Evolutionary conservation across 2,329 filamentous ascomycete genomes (phyloP), one percentile per base, ranked within the genome.

Genomic region (Fusarium torreyae): DNA sequence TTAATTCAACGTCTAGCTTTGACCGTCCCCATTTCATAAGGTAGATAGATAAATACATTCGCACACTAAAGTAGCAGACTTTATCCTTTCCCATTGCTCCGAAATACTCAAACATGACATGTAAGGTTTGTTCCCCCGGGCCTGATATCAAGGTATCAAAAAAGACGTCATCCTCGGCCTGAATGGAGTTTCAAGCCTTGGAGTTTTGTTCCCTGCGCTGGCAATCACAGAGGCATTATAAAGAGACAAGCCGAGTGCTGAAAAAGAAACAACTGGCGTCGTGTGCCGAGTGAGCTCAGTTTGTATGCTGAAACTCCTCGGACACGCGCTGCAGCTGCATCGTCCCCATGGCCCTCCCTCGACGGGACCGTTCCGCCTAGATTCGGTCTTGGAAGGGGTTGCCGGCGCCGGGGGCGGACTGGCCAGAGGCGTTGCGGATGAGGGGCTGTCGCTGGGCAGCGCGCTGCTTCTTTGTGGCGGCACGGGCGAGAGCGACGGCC

Each of bases 401-500:
- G 48, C 56, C 63, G 18, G 49, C 62, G 13, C 57, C 60, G 20
- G 61, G 69, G 46, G 63, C 71, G 31, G 66, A 66, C 18, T 71
- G 70, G 48, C 69, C 73, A 10, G 74, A 75, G 43, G 66, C 57
- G 53, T 79, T 75, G 59, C 74, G 71, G 75, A 82, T 81, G 38
- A 83, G 75, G 15, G 81, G 81, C 24, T 78, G 74, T 44, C 78
- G 75, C 66, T 76, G 76, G 31, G 74, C 75, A 49, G 77, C 76
- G 49, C 79, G 77, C 73, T 80, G 77, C 77, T 82, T 82, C 77
- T 80, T 82, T 63, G 79, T 82, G 50, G 83, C 81, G 72, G 83
- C 83, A 75, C 83, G 83, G 49, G 83, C 84, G 51, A 85, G 82
- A 26, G 81, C 82, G n/a, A 81, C 82, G 44, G 84, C 84, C 77